Evolutionary conservation across 805 yeast genomes (phyloP), one percentile per base, ranked within the genome.

Genomic region (Torulaspora maleeae): DNA sequence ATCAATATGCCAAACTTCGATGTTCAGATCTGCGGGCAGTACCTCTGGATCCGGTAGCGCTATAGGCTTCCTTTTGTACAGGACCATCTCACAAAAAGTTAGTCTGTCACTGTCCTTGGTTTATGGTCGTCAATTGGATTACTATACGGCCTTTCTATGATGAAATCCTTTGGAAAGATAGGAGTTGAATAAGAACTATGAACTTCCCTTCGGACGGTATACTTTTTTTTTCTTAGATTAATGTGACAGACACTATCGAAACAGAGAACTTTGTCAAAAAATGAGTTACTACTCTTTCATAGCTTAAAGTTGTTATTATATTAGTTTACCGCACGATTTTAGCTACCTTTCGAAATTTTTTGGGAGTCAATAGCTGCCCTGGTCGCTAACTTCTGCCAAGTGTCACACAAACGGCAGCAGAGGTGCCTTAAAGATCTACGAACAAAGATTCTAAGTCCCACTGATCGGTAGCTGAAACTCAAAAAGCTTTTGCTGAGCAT

Each of bases 1-100:
- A 9, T 84, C 80, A 41, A 91, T 89, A 55, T 71, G 73, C 87
- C 89, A 93, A 1, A 89, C 95, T 42, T 80, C 79, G 5, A 80
- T 71, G 37, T 73, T 69, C 34, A 76, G 59, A 55, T 82, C 79
- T 2, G 54, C 57, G 0, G 90, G 89, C 2, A 82, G 56, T 9
- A 73, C 68, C 1, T 78, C 79, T 1, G 86, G 82, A 12, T 73
- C 74, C 11, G 77, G 75, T 48, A 77, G 76, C 2, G 72, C 69
- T 34, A 85, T 87, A 28, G 82, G 82, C 61, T 85, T 84, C 49
- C 91, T 71, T 59, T 84, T 85, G 68, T 80, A 85, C 27, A 83
- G 69, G 36, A 86, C 95, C 95, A 83, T 71, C 19, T 25, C 29
- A 13, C 15, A 27, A 17, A 32, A 16, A 15, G 9, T 6, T 17